These are phyloP conservation scores for Leucocoprinus birnbaumii DNA, from an alignment of 768 basidiomycete species.

Conservation along the genomic window DNA sequence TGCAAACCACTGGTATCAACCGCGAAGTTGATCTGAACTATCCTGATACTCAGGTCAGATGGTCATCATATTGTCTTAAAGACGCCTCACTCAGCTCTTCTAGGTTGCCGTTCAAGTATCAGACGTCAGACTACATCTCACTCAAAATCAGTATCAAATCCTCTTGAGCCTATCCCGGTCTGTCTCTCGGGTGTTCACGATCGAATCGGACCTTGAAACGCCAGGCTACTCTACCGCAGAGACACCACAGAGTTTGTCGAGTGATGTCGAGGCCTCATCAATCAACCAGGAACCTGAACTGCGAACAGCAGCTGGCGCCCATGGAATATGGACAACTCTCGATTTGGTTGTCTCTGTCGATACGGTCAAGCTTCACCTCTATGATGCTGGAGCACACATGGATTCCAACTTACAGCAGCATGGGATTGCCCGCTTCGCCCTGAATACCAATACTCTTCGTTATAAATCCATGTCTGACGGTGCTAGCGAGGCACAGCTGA, in stretches of 20 bases:
- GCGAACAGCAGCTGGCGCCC: constrained; percentile 24
- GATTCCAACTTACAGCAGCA: constrained; percentile 63
- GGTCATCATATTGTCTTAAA: background rate
- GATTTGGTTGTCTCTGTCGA: constrained; percentile 73
- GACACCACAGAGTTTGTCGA: background rate
- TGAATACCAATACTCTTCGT: constrained; percentile 76
- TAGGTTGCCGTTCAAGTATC: constrained; percentile 76
- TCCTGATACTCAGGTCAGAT: constrained; percentile 75
- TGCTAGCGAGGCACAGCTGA: constrained; percentile 82
- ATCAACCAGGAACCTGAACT: constrained; percentile 63
- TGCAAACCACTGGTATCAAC: constrained; percentile 59
- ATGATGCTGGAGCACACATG: constrained; percentile 60
- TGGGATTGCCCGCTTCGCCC: constrained; percentile 82
- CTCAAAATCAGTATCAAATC: constrained; percentile 78
- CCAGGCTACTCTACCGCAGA: background rate
- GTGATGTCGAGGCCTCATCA: constrained; percentile 7
- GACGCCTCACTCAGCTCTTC: background rate
- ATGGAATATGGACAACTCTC: constrained; percentile 56
- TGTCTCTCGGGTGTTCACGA: constrained; percentile 63
- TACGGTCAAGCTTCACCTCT: constrained; percentile 81
- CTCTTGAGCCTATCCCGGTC: constrained; percentile 64
- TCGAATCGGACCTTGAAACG: constrained; percentile 37
- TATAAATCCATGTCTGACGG: constrained; percentile 82
- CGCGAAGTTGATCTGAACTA: constrained; percentile 43
- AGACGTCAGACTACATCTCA: constrained; percentile 80